Percentiles rank a stretch among this genome's conserved stretches.
These are phyloP conservation scores for Stevia rebaudiana DNA, from an alignment of 140 eudicot species.

Conservation along the genomic window DNA sequence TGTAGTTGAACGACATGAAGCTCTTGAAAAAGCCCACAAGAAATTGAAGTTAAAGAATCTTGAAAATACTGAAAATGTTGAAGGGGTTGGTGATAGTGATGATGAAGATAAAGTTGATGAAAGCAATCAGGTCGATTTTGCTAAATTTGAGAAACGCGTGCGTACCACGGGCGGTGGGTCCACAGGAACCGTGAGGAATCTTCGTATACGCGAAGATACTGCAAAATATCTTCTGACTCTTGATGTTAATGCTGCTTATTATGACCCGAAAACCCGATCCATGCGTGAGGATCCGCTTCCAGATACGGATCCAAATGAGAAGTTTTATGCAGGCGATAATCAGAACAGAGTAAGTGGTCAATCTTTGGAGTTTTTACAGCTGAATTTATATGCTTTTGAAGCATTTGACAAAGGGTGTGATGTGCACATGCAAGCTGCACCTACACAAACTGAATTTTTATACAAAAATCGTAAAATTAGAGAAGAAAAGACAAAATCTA, in stretches of 20 bases:
- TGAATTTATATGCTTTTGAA: too few species aligned
- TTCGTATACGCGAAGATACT: slow-evolving; percentile 91
- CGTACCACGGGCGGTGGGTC: slow-evolving; percentile 76
- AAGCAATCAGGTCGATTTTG: slow-evolving; percentile 90
- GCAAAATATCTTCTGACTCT: slow-evolving; percentile 85
- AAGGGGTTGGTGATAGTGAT: too few species aligned
- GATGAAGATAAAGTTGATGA: slow-evolving; percentile 98
- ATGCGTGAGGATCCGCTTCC: slow-evolving; percentile 98
- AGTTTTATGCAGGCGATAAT: slow-evolving; percentile 35
- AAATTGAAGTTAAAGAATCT: slow-evolving; percentile 17
- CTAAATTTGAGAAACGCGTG: slow-evolving; percentile 87
- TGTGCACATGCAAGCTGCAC: too few species aligned
- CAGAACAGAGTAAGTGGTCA: too few species aligned
- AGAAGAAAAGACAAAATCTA: slow-evolving; percentile 61
- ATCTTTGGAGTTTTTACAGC: too few species aligned
- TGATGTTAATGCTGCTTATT: slow-evolving; percentile 51
- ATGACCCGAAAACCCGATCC: slow-evolving; percentile 46
- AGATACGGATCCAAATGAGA: slow-evolving; percentile 88
- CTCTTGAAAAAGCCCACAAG: slow-evolving; percentile 58
- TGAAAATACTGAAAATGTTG: too few species aligned
- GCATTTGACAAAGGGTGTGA: too few species aligned
- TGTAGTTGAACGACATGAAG: slow-evolving; percentile 71
- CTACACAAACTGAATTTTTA: too few species aligned
- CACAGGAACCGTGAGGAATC: not conserved
- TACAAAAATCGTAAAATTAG: slow-evolving; percentile 36